Evolutionary conservation across 2,329 filamentous ascomycete genomes (phyloP), one percentile per base, ranked within the genome.

Genomic region (Sphaerulina vaccinii): DNA sequence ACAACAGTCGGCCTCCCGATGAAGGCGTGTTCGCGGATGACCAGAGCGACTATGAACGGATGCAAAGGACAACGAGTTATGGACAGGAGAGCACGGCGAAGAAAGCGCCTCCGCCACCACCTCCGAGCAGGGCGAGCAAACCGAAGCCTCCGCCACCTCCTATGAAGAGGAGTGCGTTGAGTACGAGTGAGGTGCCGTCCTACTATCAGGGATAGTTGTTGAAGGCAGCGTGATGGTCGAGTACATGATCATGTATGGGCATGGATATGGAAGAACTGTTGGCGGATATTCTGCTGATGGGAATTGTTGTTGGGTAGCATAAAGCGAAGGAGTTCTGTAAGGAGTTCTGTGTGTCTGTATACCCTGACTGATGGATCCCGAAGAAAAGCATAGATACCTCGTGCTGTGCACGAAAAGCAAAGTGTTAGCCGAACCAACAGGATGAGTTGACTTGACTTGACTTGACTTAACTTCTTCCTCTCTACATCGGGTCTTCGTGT

Each of bases 61-160:
- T 49, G 45, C 37, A 49, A 13, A 29, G 45, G 10, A 49, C 45
- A 19, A 22, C 37, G 18, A 49, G 45, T 18, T 41, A 49, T 15
- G 57, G 15, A n/a, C 41, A 27, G 55, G 54, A 46, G 44, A 57
- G 21, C 64, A 69, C 63, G 49, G 79, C 79, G 67, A 83, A 81
- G 68, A 77, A 76, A 38, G 80, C 82, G 40, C 83, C 84, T 16
- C 83, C 84, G 22, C 84, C 83, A 19, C 81, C 81, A 21, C 79
- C 81, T 7, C 66, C 66, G 37, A 61, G 78, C 18, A 73, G 83
- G 63, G 71, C 79, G 29, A 87, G 85, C 75, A 86, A 86, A 68
- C 82, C 83, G 15, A 49, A 49, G 33, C 54, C 60, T 10, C 79
- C 80, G 18, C 82, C 83, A 54, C 83, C 82, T 9, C 83, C 84